Base-by-base conservation (phyloP, 1,284 basidiomycete species). In the Puccinia coronata region DNA sequence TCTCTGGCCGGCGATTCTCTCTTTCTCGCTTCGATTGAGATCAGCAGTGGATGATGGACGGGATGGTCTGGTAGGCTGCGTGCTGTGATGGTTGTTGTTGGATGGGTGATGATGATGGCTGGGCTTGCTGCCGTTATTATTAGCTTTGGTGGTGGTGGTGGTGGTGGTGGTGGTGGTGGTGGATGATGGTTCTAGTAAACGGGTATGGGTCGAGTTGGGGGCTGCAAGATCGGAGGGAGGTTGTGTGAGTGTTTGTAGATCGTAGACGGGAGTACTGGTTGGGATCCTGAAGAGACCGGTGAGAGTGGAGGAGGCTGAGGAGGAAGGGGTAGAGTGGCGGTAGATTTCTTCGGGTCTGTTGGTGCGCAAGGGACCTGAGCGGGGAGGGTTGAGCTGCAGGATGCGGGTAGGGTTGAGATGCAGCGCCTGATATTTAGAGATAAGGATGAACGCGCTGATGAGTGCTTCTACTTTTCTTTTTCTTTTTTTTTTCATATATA, bases 281-380 rank as follows among this genome's bases (percentile, higher is more conserved):
- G 79, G 79, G 16, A 80, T 80, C 23, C 69, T 57, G 25, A 80
- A 59, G 11, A 80, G 47, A 43, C 69, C 79, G 34, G 55, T 63
- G 16, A 80, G 59, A 73, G 70, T 39, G 16, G 53, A 53, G 51
- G 51, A 39, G 4, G 77, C 8, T n/a, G 36, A 16, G 43, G 61
- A 77, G 28, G 31, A 6, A 16, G 67, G 59, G 53, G 36, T 49
- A 73, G n/a, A n/a, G n/a, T 80, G 79, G 9, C 49, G 41, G 55
- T 80, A 80, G 25, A 80, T 73, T 65, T 80, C 79, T 47, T 80
- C 79, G 34, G 70, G 69, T 61, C 57, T 72, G 51, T 80, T 80
- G 0, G 70, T 72, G 20, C 57, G 70, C 2, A 43, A 71, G 34
- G 53, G 69, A 28, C 70, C 70, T 47, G 77, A 80, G 39, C 67